Base-by-base conservation (phyloP, 2,329 filamentous ascomycete genomes). In the Stachybotrys elegans region DNA sequence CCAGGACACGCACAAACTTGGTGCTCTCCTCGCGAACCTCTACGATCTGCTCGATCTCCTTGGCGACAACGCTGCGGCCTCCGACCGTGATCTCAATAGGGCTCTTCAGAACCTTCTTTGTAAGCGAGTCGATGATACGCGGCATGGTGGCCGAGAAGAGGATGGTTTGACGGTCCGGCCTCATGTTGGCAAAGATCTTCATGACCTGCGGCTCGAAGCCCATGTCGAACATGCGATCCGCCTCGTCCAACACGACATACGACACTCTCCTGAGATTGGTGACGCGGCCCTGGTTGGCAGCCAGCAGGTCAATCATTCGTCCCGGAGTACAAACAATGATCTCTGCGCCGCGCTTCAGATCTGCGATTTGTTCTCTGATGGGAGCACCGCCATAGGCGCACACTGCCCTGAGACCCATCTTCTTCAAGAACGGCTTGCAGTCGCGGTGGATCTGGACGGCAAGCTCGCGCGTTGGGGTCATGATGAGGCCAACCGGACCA, bases 201-300 rank as follows among this genome's bases (percentile, higher is more conserved):
- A 93, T 93, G 43, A 98, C 91, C 64, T 98, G 93, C 3, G 93
- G 92, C 67, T 95, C 92, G 59, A 98, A 98, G 13, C 93, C 93
- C 93, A 98, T 97, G 63, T 98, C 93, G 61, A 97, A 96, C 93
- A 98, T 97, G 49, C 93, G 86, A 66, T 98, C 93, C 39, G 93
- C 93, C 68, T 98, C 93, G 61, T 98, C 93, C 31, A 98, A 79
- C 11, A 98, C 93, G 20, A 96, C 83, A 62, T 97, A 98, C 0
- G 89, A 93, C 12, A 95, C 88, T 50, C 93, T 80, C 53, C 79
- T 83, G 45, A 98, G 74, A 58, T 94, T 97, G 12, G 92, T 95
- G 9, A 97, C 91, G 50, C 91, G 82, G n/a, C 92, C 92, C 52
- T 88, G 85, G 60, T 97, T 98, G 42, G 91, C 90, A 32, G 90